Evolutionary conservation across 2,329 filamentous ascomycete genomes (phyloP).

Genomic region (Aspergillus nomiae): DNA sequence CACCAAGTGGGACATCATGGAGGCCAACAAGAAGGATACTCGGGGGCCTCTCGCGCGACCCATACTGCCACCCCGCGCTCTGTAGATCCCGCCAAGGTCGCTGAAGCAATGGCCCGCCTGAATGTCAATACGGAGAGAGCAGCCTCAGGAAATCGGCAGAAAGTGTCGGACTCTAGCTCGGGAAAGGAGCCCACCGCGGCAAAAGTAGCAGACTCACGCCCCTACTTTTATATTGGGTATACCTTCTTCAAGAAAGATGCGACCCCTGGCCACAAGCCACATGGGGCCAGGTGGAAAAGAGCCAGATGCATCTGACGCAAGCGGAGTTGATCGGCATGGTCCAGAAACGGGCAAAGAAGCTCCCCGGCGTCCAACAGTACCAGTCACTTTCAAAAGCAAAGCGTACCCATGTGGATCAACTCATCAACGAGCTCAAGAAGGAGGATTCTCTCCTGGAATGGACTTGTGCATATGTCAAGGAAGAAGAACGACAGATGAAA

Average conservation of each 20-base stretch:
- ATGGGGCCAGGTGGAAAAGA: conserved; percentile 34
- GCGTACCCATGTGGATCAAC: conserved; percentile 35
- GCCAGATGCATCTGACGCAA: conserved; percentile 35
- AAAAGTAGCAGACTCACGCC: conserved; percentile 14
- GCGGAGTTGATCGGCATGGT: conserved; percentile 32
- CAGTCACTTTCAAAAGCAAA: conserved; percentile 29
- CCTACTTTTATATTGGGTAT: conserved; percentile 34
- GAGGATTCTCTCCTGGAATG: conserved; percentile 36
- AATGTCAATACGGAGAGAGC: conserved; percentile 14
- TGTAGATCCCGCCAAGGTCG: conserved; percentile 16
- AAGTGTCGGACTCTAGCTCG: conserved; percentile 4
- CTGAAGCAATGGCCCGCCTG: conserved; percentile 21
- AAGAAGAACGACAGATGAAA: conserved; percentile 29
- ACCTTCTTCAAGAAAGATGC: conserved; percentile 38
- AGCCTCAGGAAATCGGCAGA: conserved; percentile 5
- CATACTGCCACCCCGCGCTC: conserved; percentile 10
- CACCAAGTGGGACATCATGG: not conserved
- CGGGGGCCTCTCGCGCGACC: conserved; percentile 14
- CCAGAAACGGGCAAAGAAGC: conserved; percentile 32
- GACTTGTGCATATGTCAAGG: conserved; percentile 41
- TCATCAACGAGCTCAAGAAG: conserved; percentile 36
- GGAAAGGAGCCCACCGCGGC: conserved; percentile 8
- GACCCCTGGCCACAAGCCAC: conserved; percentile 28
- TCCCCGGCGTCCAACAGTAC: conserved; percentile 31
- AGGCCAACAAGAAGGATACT: conserved; percentile 9